Evolutionary conservation across 441 rosid genomes (phyloP).

Genomic region (Eruca vesicaria): DNA sequence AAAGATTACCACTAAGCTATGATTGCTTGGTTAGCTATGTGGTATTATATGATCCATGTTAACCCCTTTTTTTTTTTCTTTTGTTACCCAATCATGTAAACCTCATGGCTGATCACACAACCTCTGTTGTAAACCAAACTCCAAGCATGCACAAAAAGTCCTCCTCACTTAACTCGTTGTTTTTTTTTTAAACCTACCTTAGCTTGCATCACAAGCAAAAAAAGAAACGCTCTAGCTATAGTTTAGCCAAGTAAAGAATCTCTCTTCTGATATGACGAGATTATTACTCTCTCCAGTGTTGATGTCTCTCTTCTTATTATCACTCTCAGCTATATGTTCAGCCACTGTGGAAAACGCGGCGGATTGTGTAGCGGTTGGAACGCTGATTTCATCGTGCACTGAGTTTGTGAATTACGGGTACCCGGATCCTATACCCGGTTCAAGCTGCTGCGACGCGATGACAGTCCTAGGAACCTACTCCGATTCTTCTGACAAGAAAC

Average conservation of each 20-base stretch:
- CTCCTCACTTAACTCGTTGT: neutral
- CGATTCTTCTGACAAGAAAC: slow-evolving; percentile 38
- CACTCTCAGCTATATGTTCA: slow-evolving; percentile 25
- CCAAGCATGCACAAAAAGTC: slow-evolving; percentile 7
- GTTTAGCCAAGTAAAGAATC: neutral
- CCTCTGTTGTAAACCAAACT: slow-evolving; percentile 32
- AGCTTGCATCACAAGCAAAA: slow-evolving; percentile 3
- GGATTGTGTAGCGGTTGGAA: slow-evolving; percentile 61
- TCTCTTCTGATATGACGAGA: neutral
- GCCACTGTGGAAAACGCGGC: slow-evolving; percentile 22
- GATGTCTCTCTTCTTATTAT: neutral
- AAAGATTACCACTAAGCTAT: too few species aligned
- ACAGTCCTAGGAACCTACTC: slow-evolving; percentile 43
- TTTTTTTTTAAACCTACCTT: slow-evolving; percentile 7
- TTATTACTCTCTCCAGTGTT: neutral
- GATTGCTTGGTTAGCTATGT: too few species aligned
- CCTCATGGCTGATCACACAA: slow-evolving; percentile 26
- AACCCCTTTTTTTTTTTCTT: neutral
- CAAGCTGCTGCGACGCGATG: slow-evolving; percentile 74
- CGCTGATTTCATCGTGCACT: slow-evolving; percentile 58
- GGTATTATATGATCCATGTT: neutral
- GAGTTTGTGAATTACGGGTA: slow-evolving; percentile 55
- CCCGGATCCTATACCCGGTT: slow-evolving; percentile 74
- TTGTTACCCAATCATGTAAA: neutral
- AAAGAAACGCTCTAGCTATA: neutral